Base-by-base conservation (phyloP, 306 rosid species). In the Castanopsis chinensis region DNA sequence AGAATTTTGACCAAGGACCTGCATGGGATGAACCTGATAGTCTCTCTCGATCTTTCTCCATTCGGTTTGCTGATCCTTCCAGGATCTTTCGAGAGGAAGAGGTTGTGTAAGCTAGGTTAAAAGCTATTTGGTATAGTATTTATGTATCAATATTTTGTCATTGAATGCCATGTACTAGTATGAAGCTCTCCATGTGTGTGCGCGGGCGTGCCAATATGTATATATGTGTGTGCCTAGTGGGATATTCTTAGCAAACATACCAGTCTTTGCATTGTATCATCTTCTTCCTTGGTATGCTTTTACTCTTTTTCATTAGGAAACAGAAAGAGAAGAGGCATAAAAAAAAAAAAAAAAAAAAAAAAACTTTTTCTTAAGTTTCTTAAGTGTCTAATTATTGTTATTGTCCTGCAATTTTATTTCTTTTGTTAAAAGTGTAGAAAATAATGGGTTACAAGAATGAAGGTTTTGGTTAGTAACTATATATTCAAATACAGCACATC, bases 61-160 rank as follows among this genome's bases (percentile, higher is more conserved):
- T 71, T 71, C 86, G 90, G 25, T 87, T 87, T 20, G 86, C 84
- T 60, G 85, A 88, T 83, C 90, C 90, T 76, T 90, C 91, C 37
- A 76, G 74, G 35, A n/a, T 70, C 54, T 45, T 83, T 63, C 58
- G n/a, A 5, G 74, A 81, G 76, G 78, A 73, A 76, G 79, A 43
- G 37, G 28, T 72, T 14, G 33, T 79, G 35, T 72, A 75, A 81
- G 76, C 56, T 35, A 78, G 63, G 21, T 67, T 35, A 18, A 4
- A 67, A 67, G 51, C 15, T 28, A 64, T 20, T 30, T 30, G 10
- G 41, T 64, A 64, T 15, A 20, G 19, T 8, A 67, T 49, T 17
- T 33, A 8, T 33, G 35, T 19, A 33, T 67, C 51, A 32, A 21
- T 67, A 67, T 19, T 8, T 67, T 7, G 7, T 33, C 71, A 10